Evolutionary conservation across 139 green algal species (phyloP).

Genomic region (Haematococcus lacustris): DNA sequence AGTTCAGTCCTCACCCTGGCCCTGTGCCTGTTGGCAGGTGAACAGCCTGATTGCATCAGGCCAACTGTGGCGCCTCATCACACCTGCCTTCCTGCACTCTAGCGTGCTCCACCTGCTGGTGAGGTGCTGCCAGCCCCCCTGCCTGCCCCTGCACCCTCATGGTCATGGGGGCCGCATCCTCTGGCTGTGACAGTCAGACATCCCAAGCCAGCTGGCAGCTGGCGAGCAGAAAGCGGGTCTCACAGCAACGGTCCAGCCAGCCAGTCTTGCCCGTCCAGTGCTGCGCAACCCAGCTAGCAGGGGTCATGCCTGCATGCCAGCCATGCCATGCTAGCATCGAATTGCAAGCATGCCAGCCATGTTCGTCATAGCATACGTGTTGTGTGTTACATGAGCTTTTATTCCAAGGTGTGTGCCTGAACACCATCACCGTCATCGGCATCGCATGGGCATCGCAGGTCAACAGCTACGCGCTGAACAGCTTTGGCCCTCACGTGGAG

Average conservation of each 20-base stretch:
- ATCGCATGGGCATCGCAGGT: conserved; percentile 24
- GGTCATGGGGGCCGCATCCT: neutral
- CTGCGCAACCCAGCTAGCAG: neutral
- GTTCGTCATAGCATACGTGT: too few relatives aligned
- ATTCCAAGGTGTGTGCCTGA: neutral
- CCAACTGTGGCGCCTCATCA: conserved; percentile 68
- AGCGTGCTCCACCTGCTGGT: conserved; percentile 59
- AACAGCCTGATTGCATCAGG: conserved; percentile 62
- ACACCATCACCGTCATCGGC: neutral
- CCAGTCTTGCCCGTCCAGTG: neutral
- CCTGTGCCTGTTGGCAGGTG: conserved; percentile 30
- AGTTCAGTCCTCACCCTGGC: neutral
- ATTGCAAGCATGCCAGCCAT: neutral
- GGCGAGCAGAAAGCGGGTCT: neutral
- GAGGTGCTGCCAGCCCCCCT: conserved; percentile 5
- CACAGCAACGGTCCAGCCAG: neutral
- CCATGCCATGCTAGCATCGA: neutral
- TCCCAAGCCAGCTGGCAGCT: neutral
- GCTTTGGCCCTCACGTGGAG: conserved; percentile 49
- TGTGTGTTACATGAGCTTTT: neutral
- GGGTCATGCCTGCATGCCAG: neutral
- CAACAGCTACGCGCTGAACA: conserved; percentile 50
- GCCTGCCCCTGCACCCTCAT: neutral
- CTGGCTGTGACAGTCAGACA: neutral
- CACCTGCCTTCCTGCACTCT: conserved; percentile 65